Percentiles rank a stretch among this genome's conserved stretches.
phyloP scores from a whole-genome alignment of 2,329 filamentous ascomycete species.

The Botrytis cinerea region DNA sequence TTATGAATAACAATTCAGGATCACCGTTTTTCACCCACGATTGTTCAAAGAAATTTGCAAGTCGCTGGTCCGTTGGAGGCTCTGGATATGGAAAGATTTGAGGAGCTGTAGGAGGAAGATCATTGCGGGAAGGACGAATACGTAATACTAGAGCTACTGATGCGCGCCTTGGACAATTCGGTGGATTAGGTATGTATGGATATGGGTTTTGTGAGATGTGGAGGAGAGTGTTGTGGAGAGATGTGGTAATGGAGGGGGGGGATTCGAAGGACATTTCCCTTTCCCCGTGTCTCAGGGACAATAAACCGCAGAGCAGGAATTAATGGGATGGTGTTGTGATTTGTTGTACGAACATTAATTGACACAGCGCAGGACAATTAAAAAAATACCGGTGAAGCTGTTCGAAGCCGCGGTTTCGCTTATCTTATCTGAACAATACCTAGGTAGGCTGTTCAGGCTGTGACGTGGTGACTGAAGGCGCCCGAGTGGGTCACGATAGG shows the following conservation, averaged over 20 bases:
- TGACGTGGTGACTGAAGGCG: conserved; percentile 13
- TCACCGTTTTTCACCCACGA: conserved; percentile 66
- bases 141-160: conserved; percentile 66
- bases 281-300: conserved; percentile 1
- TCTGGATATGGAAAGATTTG: conserved; percentile 27
- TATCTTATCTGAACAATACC: conserved; percentile 23
- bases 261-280: conserved; percentile 25
- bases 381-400: neutral
- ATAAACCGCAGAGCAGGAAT: neutral
- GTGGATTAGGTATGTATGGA: conserved; percentile 50
- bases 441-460: neutral
- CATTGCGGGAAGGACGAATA: conserved; percentile 57
- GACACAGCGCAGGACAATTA: neutral
- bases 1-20: conserved; percentile 71
- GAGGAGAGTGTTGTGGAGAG: conserved; percentile 32
- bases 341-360: neutral
- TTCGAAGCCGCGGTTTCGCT: conserved; percentile 20
- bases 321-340: neutral
- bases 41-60: conserved; percentile 60
- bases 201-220: conserved; percentile 50
- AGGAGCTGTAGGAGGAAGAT: conserved; percentile 49
- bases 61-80: conserved; percentile 32
- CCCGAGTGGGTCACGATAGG: neutral
- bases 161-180: conserved; percentile 49
- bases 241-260: conserved; percentile 31